Evolutionary conservation across 441 rosid genomes (phyloP).

Genomic region (Aleurites moluccanus): DNA sequence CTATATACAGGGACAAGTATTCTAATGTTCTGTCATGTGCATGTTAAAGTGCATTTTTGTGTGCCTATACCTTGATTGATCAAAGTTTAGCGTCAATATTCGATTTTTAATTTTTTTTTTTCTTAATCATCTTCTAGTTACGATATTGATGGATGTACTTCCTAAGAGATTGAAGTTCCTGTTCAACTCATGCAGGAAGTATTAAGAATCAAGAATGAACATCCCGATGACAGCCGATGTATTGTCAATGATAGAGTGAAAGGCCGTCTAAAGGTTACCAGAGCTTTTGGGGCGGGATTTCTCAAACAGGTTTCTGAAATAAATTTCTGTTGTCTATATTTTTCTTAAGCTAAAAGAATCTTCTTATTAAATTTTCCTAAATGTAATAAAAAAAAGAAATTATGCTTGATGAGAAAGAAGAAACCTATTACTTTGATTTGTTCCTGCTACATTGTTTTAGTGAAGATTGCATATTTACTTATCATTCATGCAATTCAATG

Average conservation of each 20-base stretch:
- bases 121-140: neutral
- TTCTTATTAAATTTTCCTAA: neutral
- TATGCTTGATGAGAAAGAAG: neutral
- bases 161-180: constrained; percentile 8
- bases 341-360: constrained; percentile 4
- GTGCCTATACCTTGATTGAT: neutral
- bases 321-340: constrained; percentile 3
- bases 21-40: neutral
- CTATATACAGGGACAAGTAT: neutral
- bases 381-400: neutral
- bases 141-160: constrained; percentile 2
- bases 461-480: constrained; percentile 1
- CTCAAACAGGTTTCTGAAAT: constrained; percentile 66
- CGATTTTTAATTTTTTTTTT: neutral
- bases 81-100: neutral
- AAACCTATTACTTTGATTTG: neutral
- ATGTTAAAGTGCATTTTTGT: neutral
- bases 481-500: neutral
- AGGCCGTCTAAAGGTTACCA: constrained; percentile 95
- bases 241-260: constrained; percentile 93
- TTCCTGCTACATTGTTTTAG: neutral
- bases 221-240: constrained; percentile 91
- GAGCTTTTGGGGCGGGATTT: constrained; percentile 99
- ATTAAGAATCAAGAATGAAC: constrained; percentile 87
- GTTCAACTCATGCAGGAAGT: constrained; percentile 62